Conservation (phyloP, 164 flowering plant genomes). For the Sextonia rubra region DNA sequence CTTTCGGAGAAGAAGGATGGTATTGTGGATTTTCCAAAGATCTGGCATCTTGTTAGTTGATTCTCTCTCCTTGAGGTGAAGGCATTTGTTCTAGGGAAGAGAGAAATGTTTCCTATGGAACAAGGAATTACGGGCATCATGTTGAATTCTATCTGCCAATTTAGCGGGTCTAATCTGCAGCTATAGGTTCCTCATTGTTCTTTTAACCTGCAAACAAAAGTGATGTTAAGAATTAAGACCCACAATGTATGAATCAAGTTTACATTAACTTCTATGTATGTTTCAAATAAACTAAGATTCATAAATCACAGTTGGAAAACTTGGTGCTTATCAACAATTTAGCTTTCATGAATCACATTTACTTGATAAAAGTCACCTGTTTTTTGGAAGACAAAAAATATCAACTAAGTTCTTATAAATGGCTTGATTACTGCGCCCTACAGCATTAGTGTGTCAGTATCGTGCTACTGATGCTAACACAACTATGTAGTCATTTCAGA, state of each 20-base stretch:
- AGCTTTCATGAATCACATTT: too few relatives aligned
- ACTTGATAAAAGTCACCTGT: too few relatives aligned
- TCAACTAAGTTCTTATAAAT: too few relatives aligned
- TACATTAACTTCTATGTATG: neutral
- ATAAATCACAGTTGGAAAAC: neutral
- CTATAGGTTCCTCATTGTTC: conserved; percentile 16
- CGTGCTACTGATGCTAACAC: too few relatives aligned
- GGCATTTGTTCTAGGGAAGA: conserved; percentile 41
- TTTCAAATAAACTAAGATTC: too few relatives aligned
- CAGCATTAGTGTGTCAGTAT: too few relatives aligned
- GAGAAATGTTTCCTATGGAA: conserved; percentile 45
- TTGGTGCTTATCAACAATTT: neutral
- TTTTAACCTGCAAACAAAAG: conserved; percentile 33
- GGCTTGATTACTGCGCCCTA: too few relatives aligned
- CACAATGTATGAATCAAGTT: neutral
- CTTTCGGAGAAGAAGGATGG: conserved; percentile 29
- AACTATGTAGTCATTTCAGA: too few relatives aligned
- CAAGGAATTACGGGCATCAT: conserved; percentile 71
- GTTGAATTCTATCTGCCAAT: conserved; percentile 15
- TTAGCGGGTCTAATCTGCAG: conserved; percentile 11
- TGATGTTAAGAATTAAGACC: neutral
- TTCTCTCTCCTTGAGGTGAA: conserved; percentile 39
- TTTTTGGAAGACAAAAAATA: too few relatives aligned
- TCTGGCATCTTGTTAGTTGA: conserved; percentile 30
- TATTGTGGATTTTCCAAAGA: conserved; percentile 26